A percentile compares a stretch with the other conserved stretches of the same genome.
Evolutionary conservation across 805 yeast species (phyloP).

Genomic region (Starmerella tilneyi): DNA sequence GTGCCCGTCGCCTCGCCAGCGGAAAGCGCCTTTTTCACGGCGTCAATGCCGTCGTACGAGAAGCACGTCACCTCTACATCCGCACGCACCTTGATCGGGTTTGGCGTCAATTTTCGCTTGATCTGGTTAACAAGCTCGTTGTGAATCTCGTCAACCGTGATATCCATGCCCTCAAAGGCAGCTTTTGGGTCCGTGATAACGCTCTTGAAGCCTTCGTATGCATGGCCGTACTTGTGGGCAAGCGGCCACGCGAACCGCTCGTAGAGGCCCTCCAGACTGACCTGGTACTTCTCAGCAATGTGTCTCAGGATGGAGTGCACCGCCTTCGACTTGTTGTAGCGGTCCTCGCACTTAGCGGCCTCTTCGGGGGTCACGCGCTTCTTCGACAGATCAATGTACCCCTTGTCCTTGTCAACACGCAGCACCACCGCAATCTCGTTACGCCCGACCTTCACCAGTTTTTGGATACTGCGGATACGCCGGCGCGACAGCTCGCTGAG

Average conservation of each 20-base stretch:
- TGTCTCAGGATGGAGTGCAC: constrained; percentile 97
- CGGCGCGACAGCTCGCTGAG: constrained; percentile 94
- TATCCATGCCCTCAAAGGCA: constrained; percentile 66
- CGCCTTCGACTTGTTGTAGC: constrained; percentile 91
- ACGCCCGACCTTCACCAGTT: constrained; percentile 93
- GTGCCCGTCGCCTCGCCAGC: constrained; percentile 79
- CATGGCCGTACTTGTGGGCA: constrained; percentile 90
- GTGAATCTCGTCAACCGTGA: constrained; percentile 59
- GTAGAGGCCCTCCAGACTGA: constrained; percentile 76
- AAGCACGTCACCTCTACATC: constrained; percentile 96
- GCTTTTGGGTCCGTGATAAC: constrained; percentile 81
- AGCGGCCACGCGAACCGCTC: constrained; percentile 94
- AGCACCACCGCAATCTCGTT: constrained; percentile 96
- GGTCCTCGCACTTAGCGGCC: constrained; percentile 92
- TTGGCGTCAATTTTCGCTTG: constrained; percentile 90
- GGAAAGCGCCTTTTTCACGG: constrained; percentile 77
- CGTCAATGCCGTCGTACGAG: constrained; percentile 94
- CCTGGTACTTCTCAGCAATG: constrained; percentile 92
- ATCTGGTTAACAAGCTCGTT: constrained; percentile 81
- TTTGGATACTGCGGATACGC: constrained; percentile 96
- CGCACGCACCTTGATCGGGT: constrained; percentile 96
- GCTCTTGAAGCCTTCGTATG: constrained; percentile 92
- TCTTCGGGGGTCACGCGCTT: constrained; percentile 98
- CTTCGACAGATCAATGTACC: constrained; percentile 93
- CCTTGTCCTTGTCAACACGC: constrained; percentile 97